Evolutionary conservation across 2,329 filamentous ascomycete species (phyloP).

Genomic region (Paramyrothecium roridum): DNA sequence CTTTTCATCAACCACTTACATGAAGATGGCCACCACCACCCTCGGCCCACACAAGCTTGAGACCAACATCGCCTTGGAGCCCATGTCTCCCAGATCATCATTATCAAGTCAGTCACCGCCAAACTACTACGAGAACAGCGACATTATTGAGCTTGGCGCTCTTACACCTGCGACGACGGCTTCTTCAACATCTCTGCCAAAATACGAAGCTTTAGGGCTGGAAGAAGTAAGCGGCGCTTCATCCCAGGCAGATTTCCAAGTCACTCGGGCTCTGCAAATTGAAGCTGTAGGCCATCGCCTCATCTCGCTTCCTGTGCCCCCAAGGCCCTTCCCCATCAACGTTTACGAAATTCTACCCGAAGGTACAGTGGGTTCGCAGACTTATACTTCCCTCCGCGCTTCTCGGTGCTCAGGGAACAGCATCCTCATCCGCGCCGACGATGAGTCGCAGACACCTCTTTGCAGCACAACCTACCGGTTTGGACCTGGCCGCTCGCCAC

Average conservation of each 20-base stretch:
- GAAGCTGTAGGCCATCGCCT: constrained; percentile 40
- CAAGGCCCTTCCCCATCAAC: constrained; percentile 35
- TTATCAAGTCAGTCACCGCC: constrained; percentile 18
- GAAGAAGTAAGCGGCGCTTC: not conserved
- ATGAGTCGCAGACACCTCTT: constrained; percentile 30
- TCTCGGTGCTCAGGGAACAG: constrained; percentile 43
- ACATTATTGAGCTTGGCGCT: constrained; percentile 17
- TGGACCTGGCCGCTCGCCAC: constrained; percentile 50
- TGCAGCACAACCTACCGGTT: constrained; percentile 54
- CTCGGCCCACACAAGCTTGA: not conserved
- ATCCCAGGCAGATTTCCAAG: constrained; percentile 28
- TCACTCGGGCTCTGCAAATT: constrained; percentile 46
- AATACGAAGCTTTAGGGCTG: constrained; percentile 11
- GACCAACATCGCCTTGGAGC: not conserved
- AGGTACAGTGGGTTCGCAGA: constrained; percentile 33
- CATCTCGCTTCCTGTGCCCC: constrained; percentile 37
- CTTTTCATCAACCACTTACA: not conserved
- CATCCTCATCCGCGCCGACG: constrained; percentile 41
- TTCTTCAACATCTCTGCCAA: constrained; percentile 22
- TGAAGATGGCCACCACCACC: not conserved
- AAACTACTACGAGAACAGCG: constrained; percentile 19
- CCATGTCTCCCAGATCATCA: not conserved
- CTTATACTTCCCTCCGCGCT: constrained; percentile 50
- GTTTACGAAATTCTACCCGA: constrained; percentile 37
- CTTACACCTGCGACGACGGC: constrained; percentile 19